Conservation (phyloP, 164 flowering plant species). For the Brasenia schreberi region DNA sequence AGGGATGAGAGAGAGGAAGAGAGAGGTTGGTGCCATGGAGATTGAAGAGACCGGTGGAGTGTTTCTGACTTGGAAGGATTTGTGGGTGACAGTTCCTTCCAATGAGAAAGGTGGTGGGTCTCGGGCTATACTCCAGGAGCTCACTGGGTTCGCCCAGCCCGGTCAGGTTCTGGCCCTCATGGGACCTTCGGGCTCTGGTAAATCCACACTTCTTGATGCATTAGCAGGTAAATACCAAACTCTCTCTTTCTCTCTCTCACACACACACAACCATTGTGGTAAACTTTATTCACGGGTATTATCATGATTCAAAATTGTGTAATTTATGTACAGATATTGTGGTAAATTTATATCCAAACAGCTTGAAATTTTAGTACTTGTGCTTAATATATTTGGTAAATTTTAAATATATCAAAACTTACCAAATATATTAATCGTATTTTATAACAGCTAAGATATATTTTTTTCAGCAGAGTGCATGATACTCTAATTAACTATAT, state of each 20-base stretch:
- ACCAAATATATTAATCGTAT: too few species aligned
- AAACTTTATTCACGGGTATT: too few species aligned
- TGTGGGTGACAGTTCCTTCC: constrained; percentile 21
- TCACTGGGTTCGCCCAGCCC: constrained; percentile 32
- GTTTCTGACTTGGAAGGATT: constrained; percentile 30
- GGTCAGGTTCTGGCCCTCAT: constrained; percentile 37
- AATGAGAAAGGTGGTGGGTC: constrained; percentile 6
- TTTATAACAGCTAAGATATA: too few species aligned
- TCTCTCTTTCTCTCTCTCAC: not conserved
- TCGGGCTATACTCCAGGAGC: constrained; percentile 20
- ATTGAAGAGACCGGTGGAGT: constrained; percentile 3
- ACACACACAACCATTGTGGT: too few species aligned
- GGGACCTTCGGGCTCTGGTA: constrained; percentile 54
- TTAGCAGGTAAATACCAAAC: constrained; percentile 22
- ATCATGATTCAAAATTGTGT: too few species aligned
- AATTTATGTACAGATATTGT: too few species aligned
- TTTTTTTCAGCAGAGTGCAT: too few species aligned
- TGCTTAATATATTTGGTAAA: too few species aligned
- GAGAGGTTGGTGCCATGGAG: not conserved
- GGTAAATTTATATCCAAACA: too few species aligned
- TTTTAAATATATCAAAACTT: too few species aligned
- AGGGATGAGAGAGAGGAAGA: not conserved
- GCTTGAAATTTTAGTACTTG: too few species aligned
- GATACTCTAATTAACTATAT: too few species aligned
- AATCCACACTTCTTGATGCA: constrained; percentile 40